phyloP scores from a whole-genome alignment of 2,329 filamentous ascomycete species.

The Trichoderma gracile region DNA sequence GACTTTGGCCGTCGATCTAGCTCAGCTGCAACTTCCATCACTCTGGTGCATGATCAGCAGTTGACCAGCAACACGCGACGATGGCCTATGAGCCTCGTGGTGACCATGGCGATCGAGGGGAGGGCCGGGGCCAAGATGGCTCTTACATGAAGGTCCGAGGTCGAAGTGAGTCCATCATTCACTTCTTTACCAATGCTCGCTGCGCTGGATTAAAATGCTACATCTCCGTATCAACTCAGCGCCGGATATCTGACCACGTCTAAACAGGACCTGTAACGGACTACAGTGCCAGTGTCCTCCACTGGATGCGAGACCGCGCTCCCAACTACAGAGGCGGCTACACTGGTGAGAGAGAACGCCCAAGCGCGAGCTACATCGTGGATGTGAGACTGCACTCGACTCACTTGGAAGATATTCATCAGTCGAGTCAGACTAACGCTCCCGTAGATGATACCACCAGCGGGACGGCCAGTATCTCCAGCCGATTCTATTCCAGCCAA shows the following conservation, averaged over 20 bases:
- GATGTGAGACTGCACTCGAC: slow-evolving; percentile 56
- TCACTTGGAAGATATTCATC: not conserved
- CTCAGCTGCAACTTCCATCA: not conserved
- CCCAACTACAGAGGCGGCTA: slow-evolving; percentile 69
- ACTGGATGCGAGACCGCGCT: slow-evolving; percentile 83
- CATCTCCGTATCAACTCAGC: not conserved
- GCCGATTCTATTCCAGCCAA: slow-evolving; percentile 91
- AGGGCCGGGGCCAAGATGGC: slow-evolving; percentile 44
- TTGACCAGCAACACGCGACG: slow-evolving; percentile 31
- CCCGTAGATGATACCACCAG: slow-evolving; percentile 78
- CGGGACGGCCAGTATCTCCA: slow-evolving; percentile 70
- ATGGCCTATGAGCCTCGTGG: slow-evolving; percentile 59
- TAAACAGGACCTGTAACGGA: slow-evolving; percentile 80
- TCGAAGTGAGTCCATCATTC: slow-evolving; percentile 47
- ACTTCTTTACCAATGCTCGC: not conserved
- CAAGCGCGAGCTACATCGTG: slow-evolving; percentile 84
- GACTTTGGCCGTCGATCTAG: not conserved
- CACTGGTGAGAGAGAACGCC: slow-evolving; percentile 76
- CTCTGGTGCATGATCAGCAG: slow-evolving; percentile 21
- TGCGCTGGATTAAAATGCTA: not conserved
- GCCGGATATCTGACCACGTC: not conserved
- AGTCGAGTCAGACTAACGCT: slow-evolving; percentile 29
- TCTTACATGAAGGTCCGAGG: slow-evolving; percentile 53
- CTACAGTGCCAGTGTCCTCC: slow-evolving; percentile 84
- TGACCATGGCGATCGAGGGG: slow-evolving; percentile 47